phyloP scores from a whole-genome alignment of 2,329 filamentous ascomycete species.

The Colletotrichum sidae region DNA sequence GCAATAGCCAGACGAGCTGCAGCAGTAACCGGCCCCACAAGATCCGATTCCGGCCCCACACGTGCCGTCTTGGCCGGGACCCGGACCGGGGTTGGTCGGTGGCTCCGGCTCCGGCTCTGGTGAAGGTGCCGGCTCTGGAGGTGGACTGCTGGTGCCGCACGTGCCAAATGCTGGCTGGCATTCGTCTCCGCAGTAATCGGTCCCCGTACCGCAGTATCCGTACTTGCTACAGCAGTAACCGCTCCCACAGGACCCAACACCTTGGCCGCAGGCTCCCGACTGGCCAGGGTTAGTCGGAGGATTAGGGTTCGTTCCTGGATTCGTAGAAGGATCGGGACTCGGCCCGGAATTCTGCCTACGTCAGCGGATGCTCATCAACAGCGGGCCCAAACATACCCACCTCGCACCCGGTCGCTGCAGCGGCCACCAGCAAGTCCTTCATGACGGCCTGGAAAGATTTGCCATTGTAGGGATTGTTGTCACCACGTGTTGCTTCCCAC shows the following conservation, averaged over 20 bases:
- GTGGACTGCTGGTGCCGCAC: constrained; percentile 17
- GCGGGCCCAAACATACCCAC: neutral
- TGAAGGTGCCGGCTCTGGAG: constrained; percentile 1
- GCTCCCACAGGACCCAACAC: constrained; percentile 17
- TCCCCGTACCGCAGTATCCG: constrained; percentile 36
- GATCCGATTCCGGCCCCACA: constrained; percentile 24
- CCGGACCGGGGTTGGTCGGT: neutral
- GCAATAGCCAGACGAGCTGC: constrained; percentile 38
- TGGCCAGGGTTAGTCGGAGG: neutral
- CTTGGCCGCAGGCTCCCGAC: constrained; percentile 26
- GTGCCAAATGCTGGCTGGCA: constrained; percentile 37
- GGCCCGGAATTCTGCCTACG: constrained; percentile 5
- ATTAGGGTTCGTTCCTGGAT: neutral
- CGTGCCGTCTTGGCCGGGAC: neutral
- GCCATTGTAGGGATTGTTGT: constrained; percentile 34
- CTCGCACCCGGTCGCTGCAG: constrained; percentile 15
- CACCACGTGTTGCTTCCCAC: constrained; percentile 44
- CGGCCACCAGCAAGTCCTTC: constrained; percentile 28
- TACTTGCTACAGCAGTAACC: constrained; percentile 38
- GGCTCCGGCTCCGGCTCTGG: neutral
- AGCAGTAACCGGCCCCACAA: constrained; percentile 35
- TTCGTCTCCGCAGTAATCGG: constrained; percentile 36
- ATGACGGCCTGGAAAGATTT: constrained; percentile 34
- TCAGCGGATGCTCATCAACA: neutral
- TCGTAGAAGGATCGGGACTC: neutral